These are phyloP conservation scores for Suhomyces ambrosiae DNA, from an alignment of 1,139 yeast species.

Conservation along the genomic window DNA sequence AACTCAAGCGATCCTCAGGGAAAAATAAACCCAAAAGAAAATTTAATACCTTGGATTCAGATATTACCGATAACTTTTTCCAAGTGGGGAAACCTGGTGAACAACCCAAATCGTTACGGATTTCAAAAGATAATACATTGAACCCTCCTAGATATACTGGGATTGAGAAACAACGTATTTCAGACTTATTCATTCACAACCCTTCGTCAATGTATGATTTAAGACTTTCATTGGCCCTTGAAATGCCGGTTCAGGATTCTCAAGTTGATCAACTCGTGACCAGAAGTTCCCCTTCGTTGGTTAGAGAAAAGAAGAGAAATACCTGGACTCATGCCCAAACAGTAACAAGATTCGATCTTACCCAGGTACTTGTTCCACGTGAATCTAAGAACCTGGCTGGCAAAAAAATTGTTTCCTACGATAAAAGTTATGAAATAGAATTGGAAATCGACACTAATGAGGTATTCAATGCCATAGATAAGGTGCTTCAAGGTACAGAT, in stretches of 20 bases:
- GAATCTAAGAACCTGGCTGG: constrained; percentile 47
- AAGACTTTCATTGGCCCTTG: constrained; percentile 73
- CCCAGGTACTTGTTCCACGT: constrained; percentile 56
- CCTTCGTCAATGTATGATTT: constrained; percentile 81
- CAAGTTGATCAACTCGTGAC: constrained; percentile 44
- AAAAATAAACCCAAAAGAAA: constrained; percentile 38
- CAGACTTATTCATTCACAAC: constrained; percentile 69
- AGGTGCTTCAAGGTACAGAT: constrained; percentile 50
- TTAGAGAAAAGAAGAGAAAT: constrained; percentile 64
- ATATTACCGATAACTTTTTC: constrained; percentile 45
- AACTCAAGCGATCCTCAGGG: constrained; percentile 25
- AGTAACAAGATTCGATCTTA: constrained; percentile 69
- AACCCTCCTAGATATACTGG: constrained; percentile 69
- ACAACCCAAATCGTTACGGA: constrained; percentile 62
- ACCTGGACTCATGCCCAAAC: constrained; percentile 70
- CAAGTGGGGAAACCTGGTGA: constrained; percentile 45
- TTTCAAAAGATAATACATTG: constrained; percentile 60
- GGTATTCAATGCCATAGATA: constrained; percentile 63
- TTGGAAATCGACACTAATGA: constrained; percentile 72
- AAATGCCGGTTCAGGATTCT: constrained; percentile 67
- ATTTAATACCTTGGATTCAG: constrained; percentile 44
- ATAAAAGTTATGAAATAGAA: constrained; percentile 59
- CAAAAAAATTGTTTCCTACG: constrained; percentile 41
- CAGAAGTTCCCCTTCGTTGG: constrained; percentile 48
- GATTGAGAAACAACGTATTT: constrained; percentile 70